phyloP scores from a whole-genome alignment of 345 rosid genomes.

The Eutrema yunnanense region DNA sequence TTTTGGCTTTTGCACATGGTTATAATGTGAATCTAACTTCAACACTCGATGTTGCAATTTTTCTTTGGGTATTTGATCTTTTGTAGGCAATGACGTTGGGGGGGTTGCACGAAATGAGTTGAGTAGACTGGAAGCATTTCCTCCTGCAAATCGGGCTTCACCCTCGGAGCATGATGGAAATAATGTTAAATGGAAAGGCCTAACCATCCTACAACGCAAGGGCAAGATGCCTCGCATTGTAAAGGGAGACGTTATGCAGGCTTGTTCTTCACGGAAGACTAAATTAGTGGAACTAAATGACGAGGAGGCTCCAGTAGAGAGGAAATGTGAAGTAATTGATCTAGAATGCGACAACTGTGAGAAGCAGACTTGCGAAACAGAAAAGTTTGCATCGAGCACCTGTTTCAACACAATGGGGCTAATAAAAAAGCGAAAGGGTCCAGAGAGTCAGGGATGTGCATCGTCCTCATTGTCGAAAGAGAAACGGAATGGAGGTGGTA shows the following conservation, averaged over 20 bases:
- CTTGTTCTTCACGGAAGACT: conserved; percentile 23
- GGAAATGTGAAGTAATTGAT: conserved; percentile 47
- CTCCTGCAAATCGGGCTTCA: conserved; percentile 76
- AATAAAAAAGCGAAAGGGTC: conserved; percentile 34
- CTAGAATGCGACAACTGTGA: conserved; percentile 29
- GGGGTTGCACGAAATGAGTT: conserved; percentile 4
- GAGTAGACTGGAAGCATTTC: conserved; percentile 40
- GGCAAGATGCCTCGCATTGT: conserved; percentile 26
- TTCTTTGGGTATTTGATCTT: background rate
- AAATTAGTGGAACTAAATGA: conserved; percentile 28
- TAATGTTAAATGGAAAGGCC: conserved; percentile 37
- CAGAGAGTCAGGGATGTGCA: conserved; percentile 31
- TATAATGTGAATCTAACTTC: conserved; percentile 11
- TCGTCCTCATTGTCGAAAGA: conserved; percentile 26
- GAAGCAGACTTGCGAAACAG: conserved; percentile 10
- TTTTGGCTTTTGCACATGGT: conserved; percentile 1
- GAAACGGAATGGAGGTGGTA: conserved; percentile 26
- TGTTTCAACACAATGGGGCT: conserved; percentile 24
- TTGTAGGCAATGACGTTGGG: conserved; percentile 21
- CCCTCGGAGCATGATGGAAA: conserved; percentile 36
- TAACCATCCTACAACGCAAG: conserved; percentile 24
- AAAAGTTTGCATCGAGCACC: conserved; percentile 26
- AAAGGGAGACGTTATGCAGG: conserved; percentile 14
- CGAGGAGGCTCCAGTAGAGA: conserved; percentile 36
- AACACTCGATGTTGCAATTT: background rate